phyloP scores from a whole-genome alignment of 1,139 yeast genomes.

The Pichia cactophila region DNA sequence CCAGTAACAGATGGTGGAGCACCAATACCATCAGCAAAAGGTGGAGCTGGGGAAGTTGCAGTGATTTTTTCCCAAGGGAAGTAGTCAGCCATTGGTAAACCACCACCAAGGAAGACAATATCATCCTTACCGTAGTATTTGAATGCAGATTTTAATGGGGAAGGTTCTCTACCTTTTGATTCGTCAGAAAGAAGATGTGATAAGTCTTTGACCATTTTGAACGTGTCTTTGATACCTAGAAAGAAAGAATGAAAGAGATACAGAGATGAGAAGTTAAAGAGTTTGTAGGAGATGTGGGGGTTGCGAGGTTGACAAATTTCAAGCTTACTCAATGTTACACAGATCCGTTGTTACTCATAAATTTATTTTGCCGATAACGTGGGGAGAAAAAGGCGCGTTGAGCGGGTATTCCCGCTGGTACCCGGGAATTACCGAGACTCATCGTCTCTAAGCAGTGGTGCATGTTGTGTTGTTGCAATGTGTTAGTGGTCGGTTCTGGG shows the following conservation, averaged over 20 bases:
- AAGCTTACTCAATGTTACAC: not conserved
- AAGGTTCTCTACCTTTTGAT: conserved; percentile 66
- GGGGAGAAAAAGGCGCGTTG: not conserved
- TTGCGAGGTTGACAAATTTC: not conserved
- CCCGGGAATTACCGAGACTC: not conserved
- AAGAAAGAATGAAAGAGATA: not conserved
- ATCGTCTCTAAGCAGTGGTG: not conserved
- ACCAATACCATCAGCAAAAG: conserved; percentile 69
- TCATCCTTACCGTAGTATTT: conserved; percentile 67
- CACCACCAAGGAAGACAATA: conserved; percentile 89
- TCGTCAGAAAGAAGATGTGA: conserved; percentile 71
- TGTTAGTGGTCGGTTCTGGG: not conserved
- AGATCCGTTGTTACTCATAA: not conserved
- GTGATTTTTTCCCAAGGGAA: conserved; percentile 81
- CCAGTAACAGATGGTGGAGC: conserved; percentile 50
- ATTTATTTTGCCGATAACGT: not conserved
- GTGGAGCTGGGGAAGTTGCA: conserved; percentile 68
- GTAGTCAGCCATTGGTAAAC: conserved; percentile 81
- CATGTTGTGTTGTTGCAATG: not conserved
- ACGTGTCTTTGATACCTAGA: not conserved
- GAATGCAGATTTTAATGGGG: conserved; percentile 81
- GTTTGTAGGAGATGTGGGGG: not conserved
- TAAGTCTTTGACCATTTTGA: conserved; percentile 47
- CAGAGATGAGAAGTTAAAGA: not conserved
- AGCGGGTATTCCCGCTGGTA: not conserved